Base-by-base conservation (phyloP, 2,329 filamentous ascomycete species). In the Xylariaceae sp. region DNA sequence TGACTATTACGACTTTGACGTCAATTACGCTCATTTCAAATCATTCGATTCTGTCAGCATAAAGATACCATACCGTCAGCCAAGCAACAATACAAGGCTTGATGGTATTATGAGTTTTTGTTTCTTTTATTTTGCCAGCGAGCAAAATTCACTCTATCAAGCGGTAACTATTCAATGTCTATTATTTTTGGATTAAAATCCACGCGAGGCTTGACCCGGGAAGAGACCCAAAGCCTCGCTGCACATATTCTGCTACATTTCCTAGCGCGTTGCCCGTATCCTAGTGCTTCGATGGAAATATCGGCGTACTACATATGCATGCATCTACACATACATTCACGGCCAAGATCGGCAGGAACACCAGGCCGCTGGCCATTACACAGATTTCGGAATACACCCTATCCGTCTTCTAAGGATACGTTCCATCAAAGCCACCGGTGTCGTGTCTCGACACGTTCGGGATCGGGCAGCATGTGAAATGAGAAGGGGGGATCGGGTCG, bases 51-150 rank as follows among this genome's bases (percentile, higher is more conserved):
- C 41, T 61, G 48, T 48, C 64, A 57, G 58, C 57, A 67, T 68
- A 69, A 65, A 69, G 65, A 70, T 70, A 69, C 67, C 67, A 68
- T 62, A 42, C 48, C 12, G 20, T 18, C 47, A 29, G 37, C 43
- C 45, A 29, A 29, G 40, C 44, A 32, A 20, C 50, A 29, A 12
- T 40, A 21, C 23, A 50, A 23, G 47, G 32, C 47, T 18, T 29
- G 47, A 21, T 40, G 40, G 37, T 19, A 42, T 40, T 40, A 43
- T 20, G n/a, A 40, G 45, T 29, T 37, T 16, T 37, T 29, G 10
- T 16, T 37, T 16, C 14, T 37, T 16, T 37, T 37, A 37, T 10
- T n/a, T 47, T 29, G 20, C n/a, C 29, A 21, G 37, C 32, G 26
- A 7, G 20, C 7, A 14, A 37, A 7, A 16, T 37, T 10, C 32